Conservation (phyloP, 139 green algal genomes). For the Micractinium conductrix region DNA sequence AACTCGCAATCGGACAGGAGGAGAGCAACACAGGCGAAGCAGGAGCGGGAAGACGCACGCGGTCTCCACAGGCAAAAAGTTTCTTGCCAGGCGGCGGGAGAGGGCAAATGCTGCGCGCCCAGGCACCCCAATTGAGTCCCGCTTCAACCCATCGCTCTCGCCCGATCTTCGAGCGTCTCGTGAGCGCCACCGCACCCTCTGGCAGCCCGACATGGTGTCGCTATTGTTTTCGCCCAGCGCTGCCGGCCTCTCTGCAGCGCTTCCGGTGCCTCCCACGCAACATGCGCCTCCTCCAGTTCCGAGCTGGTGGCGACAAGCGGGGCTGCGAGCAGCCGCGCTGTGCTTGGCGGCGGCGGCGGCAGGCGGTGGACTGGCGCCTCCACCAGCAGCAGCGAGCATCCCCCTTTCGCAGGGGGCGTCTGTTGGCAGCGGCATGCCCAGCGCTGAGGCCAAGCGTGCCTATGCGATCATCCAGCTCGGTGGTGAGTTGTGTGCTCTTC, state of each 20-base stretch:
- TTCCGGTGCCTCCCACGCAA: not conserved
- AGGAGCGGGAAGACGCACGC: too few relatives aligned
- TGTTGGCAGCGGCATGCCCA: not conserved
- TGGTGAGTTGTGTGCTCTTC: not conserved
- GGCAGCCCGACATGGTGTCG: too few relatives aligned
- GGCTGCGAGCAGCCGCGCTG: not conserved
- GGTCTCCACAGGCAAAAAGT: too few relatives aligned
- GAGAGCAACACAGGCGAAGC: too few relatives aligned
- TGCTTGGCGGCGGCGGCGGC: slow-evolving; percentile 1
- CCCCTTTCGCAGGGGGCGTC: not conserved
- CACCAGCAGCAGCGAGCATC: not conserved
- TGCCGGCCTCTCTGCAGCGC: not conserved
- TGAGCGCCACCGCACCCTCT: too few relatives aligned
- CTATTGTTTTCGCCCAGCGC: not conserved
- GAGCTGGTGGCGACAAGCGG: not conserved
- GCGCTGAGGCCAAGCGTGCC: not conserved
- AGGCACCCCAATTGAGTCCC: too few relatives aligned
- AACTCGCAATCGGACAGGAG: too few relatives aligned
- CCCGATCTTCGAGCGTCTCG: too few relatives aligned
- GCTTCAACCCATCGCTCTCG: too few relatives aligned
- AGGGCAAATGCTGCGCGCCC: too few relatives aligned
- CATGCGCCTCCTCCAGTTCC: not conserved
- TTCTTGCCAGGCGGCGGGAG: too few relatives aligned
- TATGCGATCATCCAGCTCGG: slow-evolving; percentile 8
- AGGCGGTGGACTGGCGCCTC: not conserved